Evolutionary conservation across 75 land plant species (phyloP).

Genomic region (Gnetum montanum): DNA sequence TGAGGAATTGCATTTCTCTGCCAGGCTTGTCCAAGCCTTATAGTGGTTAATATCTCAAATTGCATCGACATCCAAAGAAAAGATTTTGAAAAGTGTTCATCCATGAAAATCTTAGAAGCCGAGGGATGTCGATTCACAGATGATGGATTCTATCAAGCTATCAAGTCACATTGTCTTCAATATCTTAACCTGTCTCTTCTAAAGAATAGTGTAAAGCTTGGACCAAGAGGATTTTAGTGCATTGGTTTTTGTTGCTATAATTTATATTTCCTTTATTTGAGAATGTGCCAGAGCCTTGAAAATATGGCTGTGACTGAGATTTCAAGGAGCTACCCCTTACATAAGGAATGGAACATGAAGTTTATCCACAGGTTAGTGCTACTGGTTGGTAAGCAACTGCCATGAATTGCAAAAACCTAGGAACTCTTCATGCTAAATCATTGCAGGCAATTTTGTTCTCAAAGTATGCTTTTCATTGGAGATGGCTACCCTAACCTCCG

Average conservation of each 20-base stretch:
- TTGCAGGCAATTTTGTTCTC: conserved; percentile 35
- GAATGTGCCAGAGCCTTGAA: conserved; percentile 29
- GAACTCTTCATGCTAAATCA: conserved; percentile 48
- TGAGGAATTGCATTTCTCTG: conserved; percentile 25
- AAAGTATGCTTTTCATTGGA: conserved; percentile 26
- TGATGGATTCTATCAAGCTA: conserved; percentile 30
- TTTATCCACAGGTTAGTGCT: conserved; percentile 34
- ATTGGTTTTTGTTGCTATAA: conserved; percentile 21
- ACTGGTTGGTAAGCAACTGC: conserved; percentile 42
- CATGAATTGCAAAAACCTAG: conserved; percentile 26
- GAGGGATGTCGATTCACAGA: conserved; percentile 32
- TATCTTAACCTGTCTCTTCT: conserved; percentile 29
- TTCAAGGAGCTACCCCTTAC: conserved; percentile 40
- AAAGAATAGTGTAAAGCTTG: neutral
- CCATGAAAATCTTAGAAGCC: conserved; percentile 33
- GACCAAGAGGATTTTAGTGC: conserved; percentile 11
- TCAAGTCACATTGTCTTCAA: conserved; percentile 36
- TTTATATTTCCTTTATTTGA: conserved; percentile 23
- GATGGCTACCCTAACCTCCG: conserved; percentile 27
- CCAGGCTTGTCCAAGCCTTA: conserved; percentile 16
- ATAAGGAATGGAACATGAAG: conserved; percentile 49
- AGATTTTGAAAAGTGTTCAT: conserved; percentile 28
- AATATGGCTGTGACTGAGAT: conserved; percentile 29
- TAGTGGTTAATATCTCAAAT: conserved; percentile 17
- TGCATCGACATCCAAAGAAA: conserved; percentile 25